These are phyloP conservation scores for Phytopythium chamaehyphon DNA, from an alignment of 352 stramenopile species.

Conservation along the genomic window DNA sequence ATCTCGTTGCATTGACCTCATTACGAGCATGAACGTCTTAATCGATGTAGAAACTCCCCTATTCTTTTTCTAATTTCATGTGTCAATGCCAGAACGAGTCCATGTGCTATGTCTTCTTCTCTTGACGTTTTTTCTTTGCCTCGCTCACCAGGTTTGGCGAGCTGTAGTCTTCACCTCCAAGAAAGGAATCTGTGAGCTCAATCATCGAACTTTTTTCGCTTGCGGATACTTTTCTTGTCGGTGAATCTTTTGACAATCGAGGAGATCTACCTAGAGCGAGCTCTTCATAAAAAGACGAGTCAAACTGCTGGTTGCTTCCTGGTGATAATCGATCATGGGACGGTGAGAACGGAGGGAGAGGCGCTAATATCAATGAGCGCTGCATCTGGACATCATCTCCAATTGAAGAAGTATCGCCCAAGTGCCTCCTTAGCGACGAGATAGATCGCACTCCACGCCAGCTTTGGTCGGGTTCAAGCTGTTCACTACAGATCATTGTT, in stretches of 20 bases:
- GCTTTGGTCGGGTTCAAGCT: constrained; percentile 3
- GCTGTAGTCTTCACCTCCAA: neutral
- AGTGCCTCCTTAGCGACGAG: constrained; percentile 1
- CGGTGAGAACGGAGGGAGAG: neutral
- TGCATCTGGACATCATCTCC: neutral
- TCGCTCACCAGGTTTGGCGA: constrained; percentile 3
- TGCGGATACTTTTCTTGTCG: neutral
- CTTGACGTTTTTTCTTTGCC: neutral
- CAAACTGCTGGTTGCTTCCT: neutral
- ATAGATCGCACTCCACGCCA: constrained; percentile 5
- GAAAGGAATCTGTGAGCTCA: neutral
- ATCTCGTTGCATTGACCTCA: neutral
- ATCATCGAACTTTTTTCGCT: neutral
- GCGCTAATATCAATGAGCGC: neutral
- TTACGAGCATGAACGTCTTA: neutral
- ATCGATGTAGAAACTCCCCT: neutral
- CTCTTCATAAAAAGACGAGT: neutral
- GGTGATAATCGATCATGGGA: too few species aligned
- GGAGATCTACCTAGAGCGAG: neutral
- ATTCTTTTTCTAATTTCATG: too few species aligned
- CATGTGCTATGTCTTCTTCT: neutral
- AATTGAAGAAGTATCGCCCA: neutral
- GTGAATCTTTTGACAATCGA: neutral
- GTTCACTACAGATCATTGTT: neutral
- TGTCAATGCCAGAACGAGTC: neutral